A percentile compares a stretch with the other conserved stretches of the same genome.
Evolutionary conservation across 129 eudicot genomes (phyloP).

Genomic region (Sambucus nigra): DNA sequence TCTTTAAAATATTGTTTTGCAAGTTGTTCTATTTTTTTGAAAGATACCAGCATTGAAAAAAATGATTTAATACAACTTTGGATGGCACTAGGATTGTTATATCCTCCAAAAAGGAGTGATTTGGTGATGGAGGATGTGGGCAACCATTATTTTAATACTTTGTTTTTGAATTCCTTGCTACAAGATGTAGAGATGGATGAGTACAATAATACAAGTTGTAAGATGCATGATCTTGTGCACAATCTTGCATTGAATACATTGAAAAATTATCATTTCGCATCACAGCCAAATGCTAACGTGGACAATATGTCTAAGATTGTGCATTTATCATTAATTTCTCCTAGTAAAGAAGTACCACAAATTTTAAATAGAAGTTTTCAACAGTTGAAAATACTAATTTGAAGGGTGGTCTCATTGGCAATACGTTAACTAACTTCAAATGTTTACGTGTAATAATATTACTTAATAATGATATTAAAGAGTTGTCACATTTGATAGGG

Average conservation of each 20-base stretch:
- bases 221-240: conserved; percentile 32
- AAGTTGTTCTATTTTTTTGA: conserved; percentile 17
- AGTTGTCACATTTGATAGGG: conserved; percentile 16
- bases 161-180: conserved; percentile 17
- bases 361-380: too few relatives aligned
- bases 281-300: conserved; percentile 8
- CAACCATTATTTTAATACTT: neutral
- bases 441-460: conserved; percentile 14
- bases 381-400: too few relatives aligned
- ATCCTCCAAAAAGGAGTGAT: neutral
- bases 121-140: conserved; percentile 12
- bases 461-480: neutral
- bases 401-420: neutral
- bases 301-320: too few relatives aligned
- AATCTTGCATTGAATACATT: conserved; percentile 11
- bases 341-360: too few relatives aligned
- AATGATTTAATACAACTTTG: conserved; percentile 10
- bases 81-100: conserved; percentile 28
- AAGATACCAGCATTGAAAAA: conserved; percentile 5
- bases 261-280: neutral
- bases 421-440: too few relatives aligned
- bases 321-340: too few relatives aligned
- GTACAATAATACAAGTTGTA: neutral
- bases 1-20: conserved; percentile 21
- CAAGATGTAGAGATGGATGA: conserved; percentile 4